Evolutionary conservation across 2,329 filamentous ascomycete genomes (phyloP), one percentile per base, ranked within the genome.

Genomic region (Xylaria sp.): DNA sequence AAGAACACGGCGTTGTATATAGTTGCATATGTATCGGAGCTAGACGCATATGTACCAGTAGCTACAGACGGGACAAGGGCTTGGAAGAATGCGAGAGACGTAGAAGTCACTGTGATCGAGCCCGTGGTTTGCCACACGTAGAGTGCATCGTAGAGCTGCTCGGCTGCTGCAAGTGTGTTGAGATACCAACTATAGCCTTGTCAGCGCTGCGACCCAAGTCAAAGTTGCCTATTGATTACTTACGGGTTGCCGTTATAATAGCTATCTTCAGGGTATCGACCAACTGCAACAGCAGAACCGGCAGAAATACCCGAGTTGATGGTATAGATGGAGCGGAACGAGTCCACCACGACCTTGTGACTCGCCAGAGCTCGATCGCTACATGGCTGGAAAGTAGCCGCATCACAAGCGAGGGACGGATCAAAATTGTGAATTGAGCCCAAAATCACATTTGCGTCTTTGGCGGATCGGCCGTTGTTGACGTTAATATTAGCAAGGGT

Each of bases 361-460:
- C 93, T 96, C 22, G 91, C 86, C 33, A 96, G 83, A 1, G 90
- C 88, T 62, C 81, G 83, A 67, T 88, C 82, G 31, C 89, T 92
- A 81, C 91, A 94, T 10, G 92, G 92, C 79, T 94, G 92, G 82
- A 94, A 94, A 3, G 91, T 93, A 3, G 82, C 81, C 54, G 87
- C 85, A 73, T 92, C 89, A 72, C 92, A 94, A 33, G 82, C 84
- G 0, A 87, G 86, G 6, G 81, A 79, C 0, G 90, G 87, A 73
- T 95, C 92, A 68, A 93, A 94, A 25, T 84, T 86, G 76, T 89
- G 87, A 70, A 92, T 91, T 3, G 87, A 86, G 2, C 81, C 84
- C 1, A 93, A 81, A 39, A 95, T 80, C 1, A 88, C 89, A 79
- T 93, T 94, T 60, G 87, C 86, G 73, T 95, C 92, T 68, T 90